Percentiles rank a stretch among this genome's conserved stretches.
Evolutionary conservation across 495 filamentous ascomycete genomes (phyloP).

Genomic region (Talaromyces liani): DNA sequence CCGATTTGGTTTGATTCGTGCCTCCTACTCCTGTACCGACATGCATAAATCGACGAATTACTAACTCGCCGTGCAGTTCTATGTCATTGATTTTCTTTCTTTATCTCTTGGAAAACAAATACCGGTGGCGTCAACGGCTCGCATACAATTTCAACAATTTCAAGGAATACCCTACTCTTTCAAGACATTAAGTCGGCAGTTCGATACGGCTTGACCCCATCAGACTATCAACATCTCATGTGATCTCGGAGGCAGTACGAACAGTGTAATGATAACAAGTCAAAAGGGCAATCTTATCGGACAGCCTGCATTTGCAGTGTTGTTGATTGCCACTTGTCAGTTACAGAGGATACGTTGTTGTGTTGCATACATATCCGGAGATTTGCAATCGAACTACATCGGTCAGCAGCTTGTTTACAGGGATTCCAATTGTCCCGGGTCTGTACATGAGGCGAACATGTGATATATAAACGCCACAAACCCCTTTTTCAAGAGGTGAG

Average conservation of each 20-base stretch:
- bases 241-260: background rate
- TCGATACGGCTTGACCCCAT: background rate
- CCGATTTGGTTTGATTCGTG: background rate
- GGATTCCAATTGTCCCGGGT: background rate
- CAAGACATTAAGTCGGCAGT: background rate
- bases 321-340: background rate
- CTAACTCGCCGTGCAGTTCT: background rate
- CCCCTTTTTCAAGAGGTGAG: background rate
- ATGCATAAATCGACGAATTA: background rate
- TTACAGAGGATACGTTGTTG: background rate
- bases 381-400: background rate
- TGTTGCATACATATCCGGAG: background rate
- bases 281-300: background rate
- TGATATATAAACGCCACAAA: background rate
- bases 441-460: background rate
- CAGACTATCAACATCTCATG: background rate
- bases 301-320: background rate
- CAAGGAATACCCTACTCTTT: background rate
- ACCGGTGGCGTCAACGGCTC: background rate
- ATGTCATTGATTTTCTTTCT: background rate
- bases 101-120: background rate
- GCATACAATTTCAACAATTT: background rate
- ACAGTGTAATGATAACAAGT: background rate
- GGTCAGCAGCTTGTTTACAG: conserved; percentile 1
- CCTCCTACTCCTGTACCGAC: background rate